Evolutionary conservation across 202 grass and related monocot species (phyloP).

Genomic region (Dendrocalamus latiflorus): DNA sequence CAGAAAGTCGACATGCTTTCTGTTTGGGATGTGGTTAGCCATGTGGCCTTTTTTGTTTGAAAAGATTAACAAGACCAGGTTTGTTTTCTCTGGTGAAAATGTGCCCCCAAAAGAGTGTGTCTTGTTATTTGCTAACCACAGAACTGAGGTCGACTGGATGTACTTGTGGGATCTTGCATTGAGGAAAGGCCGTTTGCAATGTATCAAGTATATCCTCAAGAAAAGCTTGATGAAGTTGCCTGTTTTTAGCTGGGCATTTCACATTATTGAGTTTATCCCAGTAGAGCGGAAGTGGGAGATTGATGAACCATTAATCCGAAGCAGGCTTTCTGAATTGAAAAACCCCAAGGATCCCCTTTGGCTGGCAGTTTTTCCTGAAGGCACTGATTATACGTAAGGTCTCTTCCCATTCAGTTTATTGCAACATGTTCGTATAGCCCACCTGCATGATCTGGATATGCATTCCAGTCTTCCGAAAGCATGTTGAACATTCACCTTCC

Average conservation of each 20-base stretch:
- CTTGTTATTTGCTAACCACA: conserved; percentile 93
- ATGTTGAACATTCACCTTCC: neutral
- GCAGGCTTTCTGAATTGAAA: conserved; percentile 51
- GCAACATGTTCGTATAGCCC: neutral
- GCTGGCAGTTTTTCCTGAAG: conserved; percentile 95
- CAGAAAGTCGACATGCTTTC: conserved; percentile 61
- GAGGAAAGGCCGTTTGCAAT: conserved; percentile 77
- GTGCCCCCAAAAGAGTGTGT: conserved; percentile 56
- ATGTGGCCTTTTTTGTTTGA: conserved; percentile 93
- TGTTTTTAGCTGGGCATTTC: conserved; percentile 91
- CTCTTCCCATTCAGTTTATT: conserved; percentile 6
- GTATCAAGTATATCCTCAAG: conserved; percentile 96
- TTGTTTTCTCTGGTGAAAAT: conserved; percentile 78
- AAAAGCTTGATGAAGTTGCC: conserved; percentile 98
- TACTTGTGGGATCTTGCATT: conserved; percentile 95
- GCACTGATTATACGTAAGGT: conserved; percentile 89
- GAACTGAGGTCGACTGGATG: conserved; percentile 99
- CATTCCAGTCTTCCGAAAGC: neutral
- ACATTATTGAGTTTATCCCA: conserved; percentile 84
- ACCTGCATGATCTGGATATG: neutral
- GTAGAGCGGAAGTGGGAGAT: conserved; percentile 92
- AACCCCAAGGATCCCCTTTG: conserved; percentile 64
- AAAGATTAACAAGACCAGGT: conserved; percentile 85
- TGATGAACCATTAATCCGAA: conserved; percentile 73
- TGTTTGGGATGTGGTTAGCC: conserved; percentile 85